These are phyloP conservation scores for Butyriboletus pseudospeciosus DNA, from an alignment of 1,284 basidiomycete genomes.

Conservation along the genomic window DNA sequence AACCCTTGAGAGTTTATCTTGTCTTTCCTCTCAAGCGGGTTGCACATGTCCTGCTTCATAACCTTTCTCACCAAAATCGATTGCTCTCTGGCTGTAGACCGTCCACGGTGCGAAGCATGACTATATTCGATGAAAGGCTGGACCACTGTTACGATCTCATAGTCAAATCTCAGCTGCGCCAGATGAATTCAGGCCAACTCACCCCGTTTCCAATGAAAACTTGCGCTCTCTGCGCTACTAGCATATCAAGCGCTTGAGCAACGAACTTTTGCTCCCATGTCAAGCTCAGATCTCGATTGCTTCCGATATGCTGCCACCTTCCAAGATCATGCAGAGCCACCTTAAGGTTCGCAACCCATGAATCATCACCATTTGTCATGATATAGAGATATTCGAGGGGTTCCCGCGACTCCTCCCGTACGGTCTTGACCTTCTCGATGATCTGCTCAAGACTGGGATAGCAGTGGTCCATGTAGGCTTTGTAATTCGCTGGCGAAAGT, in stretches of 20 bases:
- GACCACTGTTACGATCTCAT: conserved; percentile 42
- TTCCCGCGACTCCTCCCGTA: conserved; percentile 23
- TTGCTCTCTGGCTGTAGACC: conserved; percentile 14
- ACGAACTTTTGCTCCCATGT: conserved; percentile 39
- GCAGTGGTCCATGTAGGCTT: conserved; percentile 35
- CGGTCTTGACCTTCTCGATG: conserved; percentile 29
- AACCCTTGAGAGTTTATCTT: background rate
- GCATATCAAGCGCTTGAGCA: conserved; percentile 44
- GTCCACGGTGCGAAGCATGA: conserved; percentile 43
- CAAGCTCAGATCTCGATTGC: conserved; percentile 35
- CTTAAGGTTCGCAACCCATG: conserved; percentile 46
- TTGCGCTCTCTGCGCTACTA: conserved; percentile 40
- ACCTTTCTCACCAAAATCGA: conserved; percentile 29
- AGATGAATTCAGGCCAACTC: background rate
- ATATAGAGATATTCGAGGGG: conserved; percentile 41
- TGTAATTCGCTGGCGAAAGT: conserved; percentile 21
- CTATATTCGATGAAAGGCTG: conserved; percentile 49
- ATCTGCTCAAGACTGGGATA: conserved; percentile 39
- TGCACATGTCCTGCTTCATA: background rate
- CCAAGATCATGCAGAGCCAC: conserved; percentile 34
- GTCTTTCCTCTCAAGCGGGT: background rate
- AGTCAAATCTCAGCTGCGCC: background rate
- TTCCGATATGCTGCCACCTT: conserved; percentile 21
- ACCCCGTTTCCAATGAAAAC: conserved; percentile 45
- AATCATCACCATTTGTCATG: conserved; percentile 50